Base-by-base conservation (phyloP, 768 basidiomycete species). In the Psilocybe sp. region DNA sequence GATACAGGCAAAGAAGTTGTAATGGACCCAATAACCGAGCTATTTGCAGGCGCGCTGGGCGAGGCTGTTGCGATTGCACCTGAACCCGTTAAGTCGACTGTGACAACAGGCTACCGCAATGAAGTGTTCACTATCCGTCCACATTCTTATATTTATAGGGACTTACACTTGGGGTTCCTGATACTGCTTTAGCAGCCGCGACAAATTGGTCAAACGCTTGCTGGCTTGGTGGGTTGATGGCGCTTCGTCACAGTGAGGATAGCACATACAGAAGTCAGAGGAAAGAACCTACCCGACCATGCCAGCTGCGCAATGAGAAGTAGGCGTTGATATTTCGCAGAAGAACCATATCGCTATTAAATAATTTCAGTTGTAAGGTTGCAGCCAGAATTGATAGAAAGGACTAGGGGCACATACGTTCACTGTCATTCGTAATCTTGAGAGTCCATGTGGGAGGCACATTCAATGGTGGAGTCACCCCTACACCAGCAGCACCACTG, bases 391-490 rank as follows among this genome's bases (percentile, higher is more conserved):
- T 37, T 14, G 11, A 14, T 5, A 3, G 5, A 2, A 60, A 57
- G 49, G 31, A 66, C 64, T 54, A 33, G 52, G 38, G 43, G 58
- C 62, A 37, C 44, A 18, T 31, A 50, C 49, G 49, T 44, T 50
- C 42, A 37, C 42, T 50, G 15, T 16, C 62, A 49, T 74, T 63
- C 3, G 68, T 69, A 31, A 77, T 62, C 10, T 42, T 55, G 35
- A 76, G 54, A 39, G 55, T 63, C 73, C 73, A 77, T 15, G 60
- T 47, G 0, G 64, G 57, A 2, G 58, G 20, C 1, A 60, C 54
- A 0, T 9, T 33, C 6, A 3, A 46, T 31, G 59, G 45, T 39
- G 54, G 48, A 44, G 65, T 60, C 13, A 60, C 38, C 1, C 61
- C 59, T 18, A 55, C 38, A 4, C 64, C 64, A 1, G 57, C 57